These are phyloP conservation scores for Viola pubescens DNA, from an alignment of 441 rosid genomes.

Conservation along the genomic window DNA sequence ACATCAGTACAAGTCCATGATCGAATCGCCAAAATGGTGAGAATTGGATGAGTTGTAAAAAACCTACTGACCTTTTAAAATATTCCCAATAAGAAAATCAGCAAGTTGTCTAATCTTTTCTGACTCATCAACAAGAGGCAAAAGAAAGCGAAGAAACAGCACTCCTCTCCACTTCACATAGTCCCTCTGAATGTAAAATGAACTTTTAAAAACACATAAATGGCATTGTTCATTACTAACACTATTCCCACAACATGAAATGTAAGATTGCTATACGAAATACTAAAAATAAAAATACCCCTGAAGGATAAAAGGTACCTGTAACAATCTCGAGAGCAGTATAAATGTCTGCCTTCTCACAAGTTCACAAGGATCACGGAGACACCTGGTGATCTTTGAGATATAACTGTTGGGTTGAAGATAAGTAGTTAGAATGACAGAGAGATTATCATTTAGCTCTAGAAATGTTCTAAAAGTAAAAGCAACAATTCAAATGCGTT, in stretches of 20 bases:
- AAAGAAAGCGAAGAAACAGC: constrained; percentile 79
- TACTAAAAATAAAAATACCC: background rate
- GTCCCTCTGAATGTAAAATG: constrained; percentile 56
- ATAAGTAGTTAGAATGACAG: constrained; percentile 15
- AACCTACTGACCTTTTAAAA: constrained; percentile 59
- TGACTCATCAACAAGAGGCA: constrained; percentile 87
- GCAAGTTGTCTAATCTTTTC: constrained; percentile 84
- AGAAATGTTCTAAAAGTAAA: too few relatives aligned
- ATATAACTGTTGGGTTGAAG: constrained; percentile 56
- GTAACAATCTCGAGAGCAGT: constrained; percentile 84
- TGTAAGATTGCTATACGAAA: background rate
- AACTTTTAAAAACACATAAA: background rate
- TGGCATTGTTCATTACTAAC: too few relatives aligned
- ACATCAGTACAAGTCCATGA: constrained; percentile 16
- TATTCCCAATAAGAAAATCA: constrained; percentile 78
- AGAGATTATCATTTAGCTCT: background rate
- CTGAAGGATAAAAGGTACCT: constrained; percentile 34
- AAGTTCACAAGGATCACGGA: constrained; percentile 83
- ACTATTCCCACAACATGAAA: background rate
- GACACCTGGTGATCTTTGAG: constrained; percentile 75
- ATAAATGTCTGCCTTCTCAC: constrained; percentile 89
- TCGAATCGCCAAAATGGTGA: constrained; percentile 1
- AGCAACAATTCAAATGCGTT: background rate
- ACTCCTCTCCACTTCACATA: constrained; percentile 96
- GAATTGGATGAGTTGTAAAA: constrained; percentile 6